A percentile compares a stretch with the other conserved stretches of the same genome.
These are phyloP conservation scores for Paramyrothecium sp. DNA, from an alignment of 2,329 filamentous ascomycete species.

Conservation along the genomic window DNA sequence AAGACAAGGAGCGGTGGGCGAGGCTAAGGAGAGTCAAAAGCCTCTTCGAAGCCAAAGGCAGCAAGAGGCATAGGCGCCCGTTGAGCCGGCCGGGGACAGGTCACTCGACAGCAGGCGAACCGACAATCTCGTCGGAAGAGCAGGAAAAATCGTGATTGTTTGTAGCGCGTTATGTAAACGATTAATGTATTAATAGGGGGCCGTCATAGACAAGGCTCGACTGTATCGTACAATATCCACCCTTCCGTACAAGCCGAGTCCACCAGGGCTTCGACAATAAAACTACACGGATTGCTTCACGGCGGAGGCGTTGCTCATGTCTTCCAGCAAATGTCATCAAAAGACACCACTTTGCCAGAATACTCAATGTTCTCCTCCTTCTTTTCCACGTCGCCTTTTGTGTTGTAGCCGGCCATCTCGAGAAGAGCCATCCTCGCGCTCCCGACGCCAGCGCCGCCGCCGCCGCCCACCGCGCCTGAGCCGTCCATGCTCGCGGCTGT, in stretches of 20 bases:
- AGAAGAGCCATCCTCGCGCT: constrained; percentile 37
- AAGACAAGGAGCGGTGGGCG: constrained; percentile 74
- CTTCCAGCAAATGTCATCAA: constrained; percentile 36
- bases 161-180: neutral
- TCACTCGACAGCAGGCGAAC: constrained; percentile 31
- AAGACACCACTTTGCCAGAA: constrained; percentile 33
- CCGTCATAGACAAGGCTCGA: no score
- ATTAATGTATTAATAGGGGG: no score
- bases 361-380: constrained; percentile 34
- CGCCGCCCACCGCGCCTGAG: constrained; percentile 26
- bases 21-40: constrained; percentile 69
- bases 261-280: constrained; percentile 13
- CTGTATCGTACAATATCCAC: no score
- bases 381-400: constrained; percentile 27
- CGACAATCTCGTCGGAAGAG: constrained; percentile 16
- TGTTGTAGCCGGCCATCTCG: constrained; percentile 36
- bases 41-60: constrained; percentile 64
- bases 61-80: constrained; percentile 47
- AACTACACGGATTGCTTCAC: constrained; percentile 1
- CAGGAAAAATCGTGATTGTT: neutral
- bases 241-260: constrained; percentile 1
- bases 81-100: constrained; percentile 41
- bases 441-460: constrained; percentile 36
- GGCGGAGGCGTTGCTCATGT: constrained; percentile 8
- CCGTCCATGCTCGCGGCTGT: constrained; percentile 36